Evolutionary conservation across 2,329 filamentous ascomycete species (phyloP), one percentile per base, ranked within the genome.

Genomic region (Metarhizium humberi): DNA sequence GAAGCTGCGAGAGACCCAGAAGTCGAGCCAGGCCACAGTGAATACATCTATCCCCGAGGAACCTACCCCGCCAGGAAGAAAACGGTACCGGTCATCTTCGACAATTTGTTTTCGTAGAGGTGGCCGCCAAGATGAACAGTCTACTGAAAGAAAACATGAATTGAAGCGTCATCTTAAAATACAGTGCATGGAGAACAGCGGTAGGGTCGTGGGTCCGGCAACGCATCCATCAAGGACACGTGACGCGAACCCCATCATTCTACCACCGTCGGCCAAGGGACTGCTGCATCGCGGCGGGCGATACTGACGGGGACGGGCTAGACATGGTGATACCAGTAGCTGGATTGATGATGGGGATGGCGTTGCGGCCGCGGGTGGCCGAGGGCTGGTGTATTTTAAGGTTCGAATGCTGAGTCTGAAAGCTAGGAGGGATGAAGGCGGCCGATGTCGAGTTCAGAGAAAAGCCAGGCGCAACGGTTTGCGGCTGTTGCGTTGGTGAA

Each of bases 261-360:
- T 82, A 83, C 80, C 80, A 84, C 61, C 78, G 76, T 59, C 77
- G 74, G 56, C 71, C 71, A 60, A 81, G 73, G 54, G 70, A 64
- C 64, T 81, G 78, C 67, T 81, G 80, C 76, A 85, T 79, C 68
- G 81, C 77, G 67, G 76, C 76, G 59, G 83, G 83, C 48, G 82
- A 85, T 48, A 85, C 79, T 57, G 82, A 85, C 46, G 86, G 86
- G 30, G 92, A 90, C 62, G 92, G 92, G 76, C 90, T 95, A 55
- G 90, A 86, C 78, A 96, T 87, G 67, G 84, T 82, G 71, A 91
- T 85, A 67, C 94, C 91, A 56, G 92, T 96, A 63, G 83, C 88
- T 54, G 94, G 94, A 78, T 99, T 95, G 73, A 97, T 90, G 70
- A 99, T 99, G 57, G 92, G 92, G 63, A 97, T 97, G 67, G 94